Evolutionary conservation across 345 rosid species (phyloP).

Genomic region (Rhizophora mangle): DNA sequence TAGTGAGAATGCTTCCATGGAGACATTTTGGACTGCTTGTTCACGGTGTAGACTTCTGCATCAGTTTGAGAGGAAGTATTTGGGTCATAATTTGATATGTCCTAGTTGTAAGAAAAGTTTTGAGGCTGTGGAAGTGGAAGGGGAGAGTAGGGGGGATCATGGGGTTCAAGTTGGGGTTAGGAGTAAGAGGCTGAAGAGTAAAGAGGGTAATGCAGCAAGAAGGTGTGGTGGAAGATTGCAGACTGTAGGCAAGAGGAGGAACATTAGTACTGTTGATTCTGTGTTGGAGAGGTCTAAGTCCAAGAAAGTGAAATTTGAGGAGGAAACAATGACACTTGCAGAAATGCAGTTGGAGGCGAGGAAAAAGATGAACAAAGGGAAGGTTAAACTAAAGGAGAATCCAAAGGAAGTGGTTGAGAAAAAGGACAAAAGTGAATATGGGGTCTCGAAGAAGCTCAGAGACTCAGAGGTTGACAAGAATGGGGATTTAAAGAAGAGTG

Average conservation of each 20-base stretch:
- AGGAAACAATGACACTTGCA: constrained; percentile 72
- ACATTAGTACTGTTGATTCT: constrained; percentile 34
- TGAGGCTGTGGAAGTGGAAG: constrained; percentile 58
- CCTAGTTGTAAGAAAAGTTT: constrained; percentile 69
- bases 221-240: constrained; percentile 42
- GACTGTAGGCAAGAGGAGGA: constrained; percentile 31
- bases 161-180: constrained; percentile 25
- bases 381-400: constrained; percentile 18
- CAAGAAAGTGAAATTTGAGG: constrained; percentile 29
- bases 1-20: constrained; percentile 27
- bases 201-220: constrained; percentile 13
- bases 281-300: constrained; percentile 34
- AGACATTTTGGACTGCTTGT: constrained; percentile 64
- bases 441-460: constrained; percentile 11
- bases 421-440: constrained; percentile 17
- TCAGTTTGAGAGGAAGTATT: constrained; percentile 71
- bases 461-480: constrained; percentile 25
- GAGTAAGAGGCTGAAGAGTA: constrained; percentile 29
- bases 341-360: constrained; percentile 57
- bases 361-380: constrained; percentile 28
- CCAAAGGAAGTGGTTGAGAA: constrained; percentile 21
- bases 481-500: constrained; percentile 22
- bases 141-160: constrained; percentile 17
- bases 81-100: constrained; percentile 70
- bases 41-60: constrained; percentile 63